These are phyloP conservation scores for Wallacemonas sp. DNA, from an alignment of 208 protist species.

Conservation along the genomic window DNA sequence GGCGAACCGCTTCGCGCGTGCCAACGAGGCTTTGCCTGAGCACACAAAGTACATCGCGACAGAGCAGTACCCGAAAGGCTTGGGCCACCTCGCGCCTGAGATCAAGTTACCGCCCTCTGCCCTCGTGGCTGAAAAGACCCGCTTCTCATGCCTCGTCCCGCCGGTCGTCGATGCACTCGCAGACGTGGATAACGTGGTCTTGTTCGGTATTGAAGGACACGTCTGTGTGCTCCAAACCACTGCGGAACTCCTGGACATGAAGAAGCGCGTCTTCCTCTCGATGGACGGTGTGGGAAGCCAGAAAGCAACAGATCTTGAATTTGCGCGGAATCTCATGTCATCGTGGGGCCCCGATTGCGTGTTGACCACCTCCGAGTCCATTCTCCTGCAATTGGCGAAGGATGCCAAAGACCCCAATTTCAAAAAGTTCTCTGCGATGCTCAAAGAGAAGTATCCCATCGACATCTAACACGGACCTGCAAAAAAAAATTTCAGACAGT, in stretches of 20 bases:
- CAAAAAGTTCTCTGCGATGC: conserved; percentile 61
- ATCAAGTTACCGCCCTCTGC: conserved; percentile 49
- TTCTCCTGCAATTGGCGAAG: conserved; percentile 68
- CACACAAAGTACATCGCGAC: conserved; percentile 77
- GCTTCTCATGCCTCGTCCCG: conserved; percentile 53
- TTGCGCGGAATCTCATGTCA: conserved; percentile 59
- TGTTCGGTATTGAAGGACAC: conserved; percentile 85
- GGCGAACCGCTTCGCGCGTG: conserved; percentile 61
- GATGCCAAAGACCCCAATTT: conserved; percentile 70
- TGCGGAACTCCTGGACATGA: conserved; percentile 66
- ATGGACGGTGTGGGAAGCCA: conserved; percentile 79
- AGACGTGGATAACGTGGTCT: conserved; percentile 60
- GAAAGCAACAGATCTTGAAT: conserved; percentile 55
- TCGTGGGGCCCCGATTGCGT: conserved; percentile 57
- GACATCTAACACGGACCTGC: not conserved
- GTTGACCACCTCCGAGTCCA: conserved; percentile 69
- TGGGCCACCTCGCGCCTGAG: conserved; percentile 60
- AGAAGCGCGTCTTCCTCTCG: conserved; percentile 64
- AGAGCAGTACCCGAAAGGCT: conserved; percentile 83
- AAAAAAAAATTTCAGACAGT: no score
- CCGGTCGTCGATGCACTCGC: conserved; percentile 49
- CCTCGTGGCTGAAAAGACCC: conserved; percentile 50
- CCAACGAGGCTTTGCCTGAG: conserved; percentile 52
- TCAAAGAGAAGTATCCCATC: conserved; percentile 40
- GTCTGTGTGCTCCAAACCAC: conserved; percentile 81